These are phyloP conservation scores for Chytriomyces sp. DNA, from an alignment of 192 early-diverging fungal genomes.

Conservation along the genomic window DNA sequence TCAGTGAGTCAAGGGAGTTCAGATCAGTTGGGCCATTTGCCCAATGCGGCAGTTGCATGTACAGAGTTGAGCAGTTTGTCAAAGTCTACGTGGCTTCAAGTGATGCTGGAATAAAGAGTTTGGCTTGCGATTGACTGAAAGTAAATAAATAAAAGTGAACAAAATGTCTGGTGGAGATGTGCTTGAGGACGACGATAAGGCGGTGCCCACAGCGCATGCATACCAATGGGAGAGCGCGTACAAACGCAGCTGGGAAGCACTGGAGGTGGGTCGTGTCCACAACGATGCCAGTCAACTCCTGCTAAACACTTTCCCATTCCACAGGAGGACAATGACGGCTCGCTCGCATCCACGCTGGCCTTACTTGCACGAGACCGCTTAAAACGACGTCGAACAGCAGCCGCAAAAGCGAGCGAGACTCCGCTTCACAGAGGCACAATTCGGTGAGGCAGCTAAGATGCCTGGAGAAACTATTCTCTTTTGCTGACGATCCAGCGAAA, in stretches of 20 bases:
- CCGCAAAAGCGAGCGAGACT: neutral
- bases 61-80: neutral
- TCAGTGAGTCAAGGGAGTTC: no score
- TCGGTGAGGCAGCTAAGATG: conserved; percentile 1
- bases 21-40: no score
- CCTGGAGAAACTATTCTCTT: neutral
- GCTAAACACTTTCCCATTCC: neutral
- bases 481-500: conserved; percentile 55
- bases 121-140: neutral
- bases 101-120: neutral
- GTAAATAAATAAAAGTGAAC: neutral
- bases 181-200: neutral
- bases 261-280: conserved; percentile 62
- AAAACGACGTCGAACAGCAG: neutral
- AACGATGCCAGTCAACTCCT: neutral
- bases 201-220: neutral
- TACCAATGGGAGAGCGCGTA: conserved; percentile 97
- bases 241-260: conserved; percentile 94
- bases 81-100: neutral
- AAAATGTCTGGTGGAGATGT: neutral
- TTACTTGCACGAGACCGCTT: conserved; percentile 2
- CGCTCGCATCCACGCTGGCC: conserved; percentile 74
- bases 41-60: neutral
- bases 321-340: conserved; percentile 70
- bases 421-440: conserved; percentile 56